A percentile compares a stretch with the other conserved stretches of the same genome.
These are phyloP conservation scores for Hippophae tibetana DNA, from an alignment of 306 rosid species.

Conservation along the genomic window DNA sequence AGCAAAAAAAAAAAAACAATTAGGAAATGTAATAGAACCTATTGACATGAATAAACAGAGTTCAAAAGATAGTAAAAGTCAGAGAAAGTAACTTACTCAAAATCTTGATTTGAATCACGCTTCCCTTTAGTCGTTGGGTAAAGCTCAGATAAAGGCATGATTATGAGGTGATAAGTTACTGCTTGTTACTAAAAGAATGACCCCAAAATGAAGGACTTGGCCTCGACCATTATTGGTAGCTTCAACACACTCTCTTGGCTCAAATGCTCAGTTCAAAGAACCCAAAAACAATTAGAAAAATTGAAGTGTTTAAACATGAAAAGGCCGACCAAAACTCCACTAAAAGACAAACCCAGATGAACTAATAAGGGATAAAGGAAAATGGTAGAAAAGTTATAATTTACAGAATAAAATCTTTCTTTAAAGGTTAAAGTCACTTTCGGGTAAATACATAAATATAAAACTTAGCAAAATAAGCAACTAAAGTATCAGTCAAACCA, in stretches of 20 bases:
- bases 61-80: constrained; percentile 11
- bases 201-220: constrained; percentile 20
- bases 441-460: constrained; percentile 23
- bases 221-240: constrained; percentile 24
- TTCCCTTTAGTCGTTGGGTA: constrained; percentile 54
- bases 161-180: constrained; percentile 20
- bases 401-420: constrained; percentile 20
- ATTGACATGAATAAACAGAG: constrained; percentile 13
- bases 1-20: constrained; percentile 2
- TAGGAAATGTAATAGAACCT: constrained; percentile 10
- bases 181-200: constrained; percentile 24
- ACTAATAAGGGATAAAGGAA: constrained; percentile 8
- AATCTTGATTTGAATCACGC: constrained; percentile 42
- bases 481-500: constrained; percentile 49
- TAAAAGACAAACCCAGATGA: constrained; percentile 31
- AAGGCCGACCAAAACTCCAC: constrained; percentile 40
- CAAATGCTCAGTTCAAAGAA: constrained; percentile 24
- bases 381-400: neutral
- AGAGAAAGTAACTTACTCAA: constrained; percentile 46
- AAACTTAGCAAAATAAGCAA: constrained; percentile 23
- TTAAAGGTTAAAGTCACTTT: constrained; percentile 34
- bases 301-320: constrained; percentile 17
- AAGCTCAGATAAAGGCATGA: constrained; percentile 85
- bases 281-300: constrained; percentile 22
- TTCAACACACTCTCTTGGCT: constrained; percentile 18